These are phyloP conservation scores for Herpetomonas samuelpessoai DNA, from an alignment of 208 protist genomes.

Conservation along the genomic window DNA sequence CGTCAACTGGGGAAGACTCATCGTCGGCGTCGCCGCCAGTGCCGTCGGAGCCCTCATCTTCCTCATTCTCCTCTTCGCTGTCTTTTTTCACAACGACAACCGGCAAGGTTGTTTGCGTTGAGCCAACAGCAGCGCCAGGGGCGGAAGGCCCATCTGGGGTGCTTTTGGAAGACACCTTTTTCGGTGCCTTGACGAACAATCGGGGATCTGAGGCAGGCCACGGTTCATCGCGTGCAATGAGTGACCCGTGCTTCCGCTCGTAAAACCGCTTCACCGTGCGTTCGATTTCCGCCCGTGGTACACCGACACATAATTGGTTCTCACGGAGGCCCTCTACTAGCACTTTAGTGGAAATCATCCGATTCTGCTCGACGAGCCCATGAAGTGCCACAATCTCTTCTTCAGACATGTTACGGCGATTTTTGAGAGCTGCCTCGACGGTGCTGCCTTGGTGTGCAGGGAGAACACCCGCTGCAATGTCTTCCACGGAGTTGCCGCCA, in stretches of 20 bases:
- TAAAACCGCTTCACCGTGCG: conserved; percentile 78
- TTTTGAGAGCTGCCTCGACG: conserved; percentile 54
- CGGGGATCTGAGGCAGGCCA: conserved; percentile 71
- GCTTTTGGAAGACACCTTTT: no score
- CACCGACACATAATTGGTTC: conserved; percentile 64
- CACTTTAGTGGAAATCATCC: conserved; percentile 37
- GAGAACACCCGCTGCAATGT: not conserved
- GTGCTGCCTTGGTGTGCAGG: conserved; percentile 11
- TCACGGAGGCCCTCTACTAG: conserved; percentile 47
- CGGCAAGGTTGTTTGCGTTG: no score
- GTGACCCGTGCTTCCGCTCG: conserved; percentile 51
- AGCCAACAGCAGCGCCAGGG: no score
- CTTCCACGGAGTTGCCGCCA: not conserved
- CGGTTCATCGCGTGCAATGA: conserved; percentile 52
- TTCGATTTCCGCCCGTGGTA: conserved; percentile 57
- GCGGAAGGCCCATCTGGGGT: no score
- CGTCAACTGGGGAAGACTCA: conserved; percentile 6
- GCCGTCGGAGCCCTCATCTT: not conserved
- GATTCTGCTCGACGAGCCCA: conserved; percentile 45
- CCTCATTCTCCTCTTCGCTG: conserved; percentile 7
- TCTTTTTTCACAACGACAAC: no score
- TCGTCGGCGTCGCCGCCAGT: conserved; percentile 16
- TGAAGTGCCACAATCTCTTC: conserved; percentile 67
- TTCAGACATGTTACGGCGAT: conserved; percentile 64
- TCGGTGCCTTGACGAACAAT: conserved; percentile 32